phyloP scores from a whole-genome alignment of 2,329 filamentous ascomycete genomes.

The Exophiala sp. region DNA sequence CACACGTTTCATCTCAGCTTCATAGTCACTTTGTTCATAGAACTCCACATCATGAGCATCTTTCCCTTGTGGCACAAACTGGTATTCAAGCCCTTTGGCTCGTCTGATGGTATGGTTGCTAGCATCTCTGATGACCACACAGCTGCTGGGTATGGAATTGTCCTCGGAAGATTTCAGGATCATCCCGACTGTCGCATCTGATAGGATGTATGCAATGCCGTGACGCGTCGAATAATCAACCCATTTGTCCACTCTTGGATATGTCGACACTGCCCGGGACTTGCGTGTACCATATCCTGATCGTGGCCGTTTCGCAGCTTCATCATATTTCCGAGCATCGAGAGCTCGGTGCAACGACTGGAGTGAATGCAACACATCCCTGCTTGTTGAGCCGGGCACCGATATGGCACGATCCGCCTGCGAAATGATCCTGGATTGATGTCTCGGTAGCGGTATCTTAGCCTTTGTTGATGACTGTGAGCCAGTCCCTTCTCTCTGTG shows the following conservation, averaged over 20 bases:
- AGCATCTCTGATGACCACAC: conserved; percentile 43
- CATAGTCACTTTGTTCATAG: conserved; percentile 41
- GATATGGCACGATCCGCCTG: conserved; percentile 2
- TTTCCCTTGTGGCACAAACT: conserved; percentile 38
- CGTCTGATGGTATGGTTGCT: conserved; percentile 44
- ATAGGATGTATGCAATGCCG: conserved; percentile 48
- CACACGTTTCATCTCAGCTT: conserved; percentile 38
- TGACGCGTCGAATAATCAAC: conserved; percentile 50
- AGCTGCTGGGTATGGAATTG: conserved; percentile 40
- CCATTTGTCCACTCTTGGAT: conserved; percentile 48
- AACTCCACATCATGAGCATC: conserved; percentile 40
- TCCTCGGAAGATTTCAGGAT: conserved; percentile 42
- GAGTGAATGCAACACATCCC: conserved; percentile 12
- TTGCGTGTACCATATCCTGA: conserved; percentile 17
- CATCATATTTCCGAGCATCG: conserved; percentile 12
- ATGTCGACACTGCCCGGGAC: conserved; percentile 27
- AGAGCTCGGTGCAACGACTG: conserved; percentile 13
- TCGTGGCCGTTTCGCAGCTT: conserved; percentile 8
- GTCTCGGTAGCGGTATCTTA: neutral
- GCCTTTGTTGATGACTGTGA: conserved; percentile 2
- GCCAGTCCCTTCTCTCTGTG: neutral
- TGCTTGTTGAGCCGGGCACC: conserved; percentile 13
- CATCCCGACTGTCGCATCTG: conserved; percentile 47
- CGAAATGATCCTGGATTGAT: conserved; percentile 19
- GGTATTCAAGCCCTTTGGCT: conserved; percentile 39